Evolutionary conservation across 1,139 yeast genomes (phyloP).

Genomic region (Meyerozyma athensensis): DNA sequence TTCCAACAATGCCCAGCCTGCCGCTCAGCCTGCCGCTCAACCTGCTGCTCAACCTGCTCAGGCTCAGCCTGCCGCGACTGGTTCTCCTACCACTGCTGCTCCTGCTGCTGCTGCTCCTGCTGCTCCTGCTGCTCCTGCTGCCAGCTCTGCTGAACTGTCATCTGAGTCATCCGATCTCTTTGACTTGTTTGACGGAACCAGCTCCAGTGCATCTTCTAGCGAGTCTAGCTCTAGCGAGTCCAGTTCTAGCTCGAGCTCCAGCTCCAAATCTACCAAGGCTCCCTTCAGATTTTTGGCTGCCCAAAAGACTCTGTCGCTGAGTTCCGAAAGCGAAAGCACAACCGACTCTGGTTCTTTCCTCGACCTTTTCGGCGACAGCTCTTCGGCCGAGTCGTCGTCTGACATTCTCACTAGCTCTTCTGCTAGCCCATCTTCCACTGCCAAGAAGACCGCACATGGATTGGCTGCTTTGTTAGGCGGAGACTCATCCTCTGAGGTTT

Average conservation of each 20-base stretch:
- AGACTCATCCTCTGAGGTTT: neutral
- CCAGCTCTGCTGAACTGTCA: slow-evolving; percentile 1
- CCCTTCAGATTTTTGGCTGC: neutral
- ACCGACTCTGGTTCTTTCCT: neutral
- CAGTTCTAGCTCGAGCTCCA: slow-evolving; percentile 1
- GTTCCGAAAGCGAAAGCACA: neutral
- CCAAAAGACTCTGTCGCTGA: neutral
- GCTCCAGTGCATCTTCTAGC: neutral
- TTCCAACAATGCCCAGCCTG: slow-evolving; percentile 6
- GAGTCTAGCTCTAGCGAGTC: neutral
- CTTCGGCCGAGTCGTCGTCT: neutral
- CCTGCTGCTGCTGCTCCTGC: slow-evolving; percentile 6
- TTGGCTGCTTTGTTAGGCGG: neutral
- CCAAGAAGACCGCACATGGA: neutral
- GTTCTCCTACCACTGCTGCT: slow-evolving; percentile 5
- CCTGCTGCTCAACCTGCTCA: slow-evolving; percentile 2
- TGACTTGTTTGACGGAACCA: neutral
- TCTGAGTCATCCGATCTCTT: neutral
- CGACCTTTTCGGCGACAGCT: slow-evolving; percentile 1
- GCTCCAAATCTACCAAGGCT: neutral
- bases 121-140: slow-evolving; percentile 5
- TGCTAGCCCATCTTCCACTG: neutral
- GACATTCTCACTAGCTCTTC: neutral
- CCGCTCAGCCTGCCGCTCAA: slow-evolving; percentile 10
- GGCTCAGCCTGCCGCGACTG: neutral